Conservation (phyloP, 306 rosid species). For the Acacia crassicarpa region DNA sequence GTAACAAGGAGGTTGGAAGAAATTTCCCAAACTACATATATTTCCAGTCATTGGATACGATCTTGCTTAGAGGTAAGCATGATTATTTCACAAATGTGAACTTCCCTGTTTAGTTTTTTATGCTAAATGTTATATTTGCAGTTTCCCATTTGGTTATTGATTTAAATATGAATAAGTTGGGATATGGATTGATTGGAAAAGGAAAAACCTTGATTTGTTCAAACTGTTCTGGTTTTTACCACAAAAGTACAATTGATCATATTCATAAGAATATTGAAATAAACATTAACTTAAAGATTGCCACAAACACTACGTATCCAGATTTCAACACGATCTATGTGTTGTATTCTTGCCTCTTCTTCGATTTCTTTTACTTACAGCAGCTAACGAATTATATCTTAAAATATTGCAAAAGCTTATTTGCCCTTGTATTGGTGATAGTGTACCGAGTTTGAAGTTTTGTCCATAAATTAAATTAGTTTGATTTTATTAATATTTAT, state of each 20-base stretch:
- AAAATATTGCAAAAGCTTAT: background rate
- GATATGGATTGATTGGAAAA: no score
- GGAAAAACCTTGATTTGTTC: no score
- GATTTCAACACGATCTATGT: background rate
- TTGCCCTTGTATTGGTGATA: background rate
- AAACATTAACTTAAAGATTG: background rate
- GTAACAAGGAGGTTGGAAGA: conserved; percentile 37
- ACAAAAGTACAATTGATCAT: no score
- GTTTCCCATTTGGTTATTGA: conserved; percentile 8
- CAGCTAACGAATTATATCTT: no score
- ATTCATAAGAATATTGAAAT: no score
- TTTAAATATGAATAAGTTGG: conserved; percentile 8
- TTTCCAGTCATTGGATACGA: conserved; percentile 95
- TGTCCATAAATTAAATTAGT: no score
- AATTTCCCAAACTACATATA: conserved; percentile 35
- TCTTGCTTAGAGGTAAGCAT: conserved; percentile 82
- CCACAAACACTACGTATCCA: background rate
- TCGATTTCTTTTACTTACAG: background rate
- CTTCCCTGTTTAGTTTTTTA: conserved; percentile 29
- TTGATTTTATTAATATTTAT: no score
- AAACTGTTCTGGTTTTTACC: no score
- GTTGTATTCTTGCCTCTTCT: conserved; percentile 4
- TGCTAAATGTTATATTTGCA: conserved; percentile 10
- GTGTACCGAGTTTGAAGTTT: no score
- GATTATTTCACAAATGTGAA: conserved; percentile 14